Base-by-base conservation (phyloP, 306 rosid species). In the Cucurbita pepo region DNA sequence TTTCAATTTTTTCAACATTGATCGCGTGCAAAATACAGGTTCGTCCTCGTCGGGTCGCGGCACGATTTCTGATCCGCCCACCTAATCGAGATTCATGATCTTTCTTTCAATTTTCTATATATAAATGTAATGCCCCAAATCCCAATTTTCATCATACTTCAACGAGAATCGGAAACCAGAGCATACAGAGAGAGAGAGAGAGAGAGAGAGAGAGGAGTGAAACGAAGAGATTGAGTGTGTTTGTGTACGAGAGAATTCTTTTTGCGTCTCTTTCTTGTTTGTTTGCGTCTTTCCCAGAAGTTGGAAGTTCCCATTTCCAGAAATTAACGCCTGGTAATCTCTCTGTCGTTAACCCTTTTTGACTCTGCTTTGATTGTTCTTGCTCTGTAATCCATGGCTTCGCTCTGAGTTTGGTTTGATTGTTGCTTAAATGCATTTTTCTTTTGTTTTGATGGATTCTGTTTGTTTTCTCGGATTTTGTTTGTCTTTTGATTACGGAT, bases 311-410 rank as follows among this genome's bases (percentile, higher is more conserved):
- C 54, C 44, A 64, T 64, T 64, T 64, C 9, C 58, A 15, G 47
- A 8, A 11, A 36, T 72, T 72, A 53, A 55, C 76, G 50, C 61
- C 76, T 53, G 64, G 76, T 21, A 55, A 54, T 48, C 54, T 63
- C 18, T 14, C 69, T 62, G 47, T 62, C 18, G 13, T 4, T 48
- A 5, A 13, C 67, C 61, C 14, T 37, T 14, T 30, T 37, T 30
- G 0, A 10, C 58, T 70, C 74, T 47, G 43, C 54, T 69, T 71
- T 55, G 12, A 8, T 71, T 19, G 40, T 55, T 71, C 59, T 71
- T 55, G 55, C 75, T 70, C 59, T 71, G 48, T 37, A 30, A 58
- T 58, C 63, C 41, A n/a, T 7, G 34, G 9, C 21, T 9, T 30
- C 22, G 44, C 74, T 36, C 14, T 72, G 38, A 13, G 1, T 10